A percentile compares a stretch with the other conserved stretches of the same genome.
Evolutionary conservation across 2,329 filamentous ascomycete genomes (phyloP).

Genomic region (Metarhizium sp.): DNA sequence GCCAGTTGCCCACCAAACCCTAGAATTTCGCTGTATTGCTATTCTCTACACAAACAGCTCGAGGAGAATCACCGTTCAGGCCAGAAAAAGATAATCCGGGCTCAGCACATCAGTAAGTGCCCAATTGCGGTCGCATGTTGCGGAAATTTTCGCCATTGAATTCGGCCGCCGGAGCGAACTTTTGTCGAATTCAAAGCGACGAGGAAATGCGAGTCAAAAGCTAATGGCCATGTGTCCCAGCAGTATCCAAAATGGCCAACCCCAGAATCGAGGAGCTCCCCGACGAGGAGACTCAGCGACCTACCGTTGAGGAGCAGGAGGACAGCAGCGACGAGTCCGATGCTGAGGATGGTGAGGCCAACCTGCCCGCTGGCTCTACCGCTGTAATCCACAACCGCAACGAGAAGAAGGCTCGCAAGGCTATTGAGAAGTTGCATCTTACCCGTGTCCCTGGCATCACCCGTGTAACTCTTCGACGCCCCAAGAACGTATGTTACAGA

Average conservation of each 20-base stretch:
- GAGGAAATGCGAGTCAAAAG: background rate
- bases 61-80: conserved; percentile 19
- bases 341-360: conserved; percentile 72
- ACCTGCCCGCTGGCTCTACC: conserved; percentile 71
- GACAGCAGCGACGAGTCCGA: conserved; percentile 68
- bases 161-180: background rate
- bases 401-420: conserved; percentile 99
- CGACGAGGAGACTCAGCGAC: conserved; percentile 82
- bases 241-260: conserved; percentile 71
- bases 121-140: conserved; percentile 9
- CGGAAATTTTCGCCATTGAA: background rate
- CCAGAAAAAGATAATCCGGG: conserved; percentile 23
- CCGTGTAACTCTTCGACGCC: conserved; percentile 91
- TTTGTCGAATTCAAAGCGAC: conserved; percentile 5
- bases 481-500: conserved; percentile 81
- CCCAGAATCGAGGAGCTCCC: conserved; percentile 95
- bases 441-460: conserved; percentile 97
- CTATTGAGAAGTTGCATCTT: conserved; percentile 95
- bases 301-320: conserved; percentile 64
- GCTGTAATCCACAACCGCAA: conserved; percentile 96
- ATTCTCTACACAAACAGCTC: conserved; percentile 29
- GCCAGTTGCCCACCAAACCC: conserved; percentile 31
- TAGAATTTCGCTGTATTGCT: conserved; percentile 31
- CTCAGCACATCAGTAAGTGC: conserved; percentile 27
- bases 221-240: conserved; percentile 2